These are phyloP conservation scores for Pelagophyceae sp. DNA, from an alignment of 352 stramenopile genomes.

Conservation along the genomic window DNA sequence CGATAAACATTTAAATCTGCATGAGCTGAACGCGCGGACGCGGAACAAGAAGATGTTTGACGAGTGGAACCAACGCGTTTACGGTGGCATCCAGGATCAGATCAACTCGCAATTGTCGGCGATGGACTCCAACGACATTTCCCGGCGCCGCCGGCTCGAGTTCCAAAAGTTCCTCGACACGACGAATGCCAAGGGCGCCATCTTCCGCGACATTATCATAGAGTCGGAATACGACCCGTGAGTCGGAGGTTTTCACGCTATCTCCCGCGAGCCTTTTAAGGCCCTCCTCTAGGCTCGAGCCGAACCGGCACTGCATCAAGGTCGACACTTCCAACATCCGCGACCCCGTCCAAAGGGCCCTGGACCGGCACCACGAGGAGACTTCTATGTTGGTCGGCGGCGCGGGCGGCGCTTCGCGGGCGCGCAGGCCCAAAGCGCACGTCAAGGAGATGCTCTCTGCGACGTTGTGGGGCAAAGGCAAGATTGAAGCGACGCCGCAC, in stretches of 20 bases:
- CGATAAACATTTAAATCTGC: slow-evolving; percentile 30
- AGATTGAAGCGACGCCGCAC: slow-evolving; percentile 42
- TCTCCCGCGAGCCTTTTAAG: too few species aligned
- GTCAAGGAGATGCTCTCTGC: slow-evolving; percentile 29
- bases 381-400: neutral
- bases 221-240: slow-evolving; percentile 42
- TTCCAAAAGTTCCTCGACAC: slow-evolving; percentile 42
- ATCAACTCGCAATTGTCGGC: slow-evolving; percentile 22
- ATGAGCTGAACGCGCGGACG: slow-evolving; percentile 31
- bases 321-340: slow-evolving; percentile 24
- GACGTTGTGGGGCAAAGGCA: slow-evolving; percentile 33
- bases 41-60: slow-evolving; percentile 39
- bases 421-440: neutral
- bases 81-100: slow-evolving; percentile 33
- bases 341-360: slow-evolving; percentile 31
- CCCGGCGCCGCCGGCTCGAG: slow-evolving; percentile 30
- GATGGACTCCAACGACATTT: slow-evolving; percentile 30
- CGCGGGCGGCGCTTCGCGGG: neutral
- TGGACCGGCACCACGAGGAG: slow-evolving; percentile 28
- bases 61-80: slow-evolving; percentile 41
- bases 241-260: too few species aligned
- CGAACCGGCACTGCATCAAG: slow-evolving; percentile 35
- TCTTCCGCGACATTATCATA: slow-evolving; percentile 48
- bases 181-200: slow-evolving; percentile 39
- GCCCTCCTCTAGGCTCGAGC: too few species aligned